Evolutionary conservation across 192 early-diverging fungal genomes (phyloP), one percentile per base, ranked within the genome.

Genomic region (Podochytrium sp.): DNA sequence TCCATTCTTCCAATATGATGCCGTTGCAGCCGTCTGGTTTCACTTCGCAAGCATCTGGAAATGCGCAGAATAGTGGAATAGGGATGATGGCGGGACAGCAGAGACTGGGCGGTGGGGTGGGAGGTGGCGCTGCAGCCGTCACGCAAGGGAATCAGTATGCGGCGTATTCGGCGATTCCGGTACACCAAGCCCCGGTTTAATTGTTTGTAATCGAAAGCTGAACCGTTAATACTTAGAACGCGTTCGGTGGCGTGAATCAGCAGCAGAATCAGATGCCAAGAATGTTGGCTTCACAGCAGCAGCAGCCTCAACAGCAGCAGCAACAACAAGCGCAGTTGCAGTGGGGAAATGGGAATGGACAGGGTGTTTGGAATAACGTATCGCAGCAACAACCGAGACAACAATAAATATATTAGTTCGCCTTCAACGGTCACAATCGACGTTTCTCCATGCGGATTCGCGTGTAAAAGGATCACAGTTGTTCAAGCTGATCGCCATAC

Each of bases 261-360:
- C 53, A 56, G 53, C 53, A 56, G 27, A 56, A 56, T 56, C 6
- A 5, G 25, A 56, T 56, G 53, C 53, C 43, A 20, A 20, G 7
- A 20, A 47, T 20, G 7, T 14, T 25, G 27, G 20, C 29, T 29
- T 42, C 16, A 27, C 72, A 74, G 60, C 72, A 56, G 33, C 67
- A 73, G 61, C 78, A 64, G 53, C 47, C 4, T 10, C 65, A 25
- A 42, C 47, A 12, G n/a, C 58, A 72, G 32, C 29, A 12, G 14
- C 74, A 80, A 56, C 59, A 59, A 50, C 25, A 33, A 12, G 40
- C 6, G 20, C 64, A 57, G 18, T 47, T 47, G 43, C 7, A 47
- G n/a, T n/a, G n/a, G n/a, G n/a, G n/a, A n/a, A n/a, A n/a, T n/a
- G n/a, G n/a, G n/a, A n/a, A n/a, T n/a, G n/a, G n/a, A n/a, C n/a